Evolutionary conservation across 495 filamentous ascomycete species (phyloP), one percentile per base, ranked within the genome.

Genomic region (Aspergillus sclerotiicarbonarius): DNA sequence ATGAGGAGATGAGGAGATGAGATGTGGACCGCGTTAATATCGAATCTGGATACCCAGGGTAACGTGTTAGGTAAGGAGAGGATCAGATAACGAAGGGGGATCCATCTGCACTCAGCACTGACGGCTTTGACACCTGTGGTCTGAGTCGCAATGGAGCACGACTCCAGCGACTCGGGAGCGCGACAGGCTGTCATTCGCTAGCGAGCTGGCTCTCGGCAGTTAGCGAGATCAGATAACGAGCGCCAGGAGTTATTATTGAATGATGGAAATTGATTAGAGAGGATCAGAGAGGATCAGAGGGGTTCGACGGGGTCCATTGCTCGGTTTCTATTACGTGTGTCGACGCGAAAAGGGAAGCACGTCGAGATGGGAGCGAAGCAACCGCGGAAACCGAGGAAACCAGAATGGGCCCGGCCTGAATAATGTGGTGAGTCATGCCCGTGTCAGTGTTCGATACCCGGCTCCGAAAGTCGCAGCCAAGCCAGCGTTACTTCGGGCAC

Each of bases 381-480:
- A 32, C 32, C 41, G 15, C 29, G 15, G 21, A 31, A 19, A 51
- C 25, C 25, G 16, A 30, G 46, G 5, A n/a, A 47, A 47, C 19
- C 4, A 47, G 19, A 32, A 50, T 32, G 47, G 47, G 47, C 8
- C 25, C 25, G 13, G 13, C 47, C 29, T 31, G n/a, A 37, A 48
- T 47, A 20, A 52, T 53, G 37, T 48, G 21, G 41, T 47, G 46
- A 46, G 29, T 45, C 43, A 46, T 44, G 53, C 16, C 25, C 18
- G 53, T 30, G 44, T n/a, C 16, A 50, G 47, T 16, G 29, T 56
- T 48, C 55, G 58, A 60, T 30, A 56, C 58, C 53, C 37, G 62
- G 57, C 60, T 67, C 65, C 65, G 65, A 68, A 59, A 57, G 53
- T 68, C 65, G 62, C 62, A 62, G 53, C 54, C 55, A 35, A 58